Base-by-base conservation (phyloP, 805 yeast genomes). In the Teunomyces kruisii region DNA sequence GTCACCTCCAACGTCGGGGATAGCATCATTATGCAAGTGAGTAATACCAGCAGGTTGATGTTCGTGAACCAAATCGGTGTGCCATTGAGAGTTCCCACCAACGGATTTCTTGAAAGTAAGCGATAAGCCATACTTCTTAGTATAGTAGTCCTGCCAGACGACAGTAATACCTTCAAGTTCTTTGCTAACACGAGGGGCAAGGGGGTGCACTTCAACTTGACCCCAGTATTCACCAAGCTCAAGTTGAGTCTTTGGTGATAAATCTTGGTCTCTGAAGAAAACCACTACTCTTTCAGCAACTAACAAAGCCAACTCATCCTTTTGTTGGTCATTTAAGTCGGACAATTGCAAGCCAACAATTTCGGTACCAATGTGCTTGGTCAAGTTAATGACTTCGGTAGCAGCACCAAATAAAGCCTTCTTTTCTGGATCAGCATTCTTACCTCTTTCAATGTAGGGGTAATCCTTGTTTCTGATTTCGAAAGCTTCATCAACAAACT, bases 1-100 rank as follows among this genome's bases (percentile, higher is more conserved):
- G 57, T 79, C 83, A 47, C 83, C 83, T 40, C 83, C 83, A 27
- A 70, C 71, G 1, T 36, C 33, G 4, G 56, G 56, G 54, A 76
- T 66, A 9, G 67, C 53, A 51, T 66, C 72, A 42, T 57, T 57
- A 48, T 67, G 71, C 44, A 66, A 59, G 49, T 74, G 71, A 31
- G 71, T 65, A 31, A 65, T 58, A 39, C 70, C 71, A 5, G 70
- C 69, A 2, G 71, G 69, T 44, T 65, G 70, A 24, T 48, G 53
- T 43, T 65, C 71, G 44, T 65, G 71, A 16, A 61, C 67, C 49
- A 66, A 62, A 47, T 67, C 72, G 12, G 68, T 62, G 52, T 67
- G 70, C 72, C 72, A 67, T 31, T 49, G 54, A 6, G 64, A 53
- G 41, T 61, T 52, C 1, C 65, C 65, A 17, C 49, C 49, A 40